Base-by-base conservation (phyloP, 139 green algal genomes). In the Axilococcus clingmanii region DNA sequence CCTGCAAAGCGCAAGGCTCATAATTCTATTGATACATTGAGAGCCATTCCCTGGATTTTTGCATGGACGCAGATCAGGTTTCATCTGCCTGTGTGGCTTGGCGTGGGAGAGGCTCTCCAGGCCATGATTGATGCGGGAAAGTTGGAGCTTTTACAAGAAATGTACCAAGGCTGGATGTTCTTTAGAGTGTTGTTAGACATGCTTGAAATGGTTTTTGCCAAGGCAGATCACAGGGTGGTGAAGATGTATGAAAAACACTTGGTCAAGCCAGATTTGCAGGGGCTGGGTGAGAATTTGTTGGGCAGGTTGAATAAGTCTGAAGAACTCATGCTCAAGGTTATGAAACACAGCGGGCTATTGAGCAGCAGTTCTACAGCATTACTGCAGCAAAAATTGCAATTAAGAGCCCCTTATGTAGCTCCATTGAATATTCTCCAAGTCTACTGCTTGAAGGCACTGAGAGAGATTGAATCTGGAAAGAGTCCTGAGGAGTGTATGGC, bases 31-130 rank as follows among this genome's bases (percentile, higher is more conserved):
- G 80, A 90, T 11, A 79, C 75, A 9, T 76, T 98, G 52, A 81
- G 92, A 16, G 89, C 92, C 59, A 99, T 99, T 65, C 92, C 92
- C 40, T 99, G 92, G 92, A 93, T 97, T 66, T 98, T 99, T 71
- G 88, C 92, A 19, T 99, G 91, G 91, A 97, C 91, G 4, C 87
- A 96, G 65, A 94, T 81, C 32, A 79, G 93, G 20, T 85, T 97
- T 52, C 80, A 94, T 58, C 80, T 99, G 69, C 92, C 93, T 28
- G 88, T 87, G 20, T 99, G 93, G 93, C 83, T 99, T 45, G 93
- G 93, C 46, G 68, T 99, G 4, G 88, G 86, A 17, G 79, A 86
- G 25, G 88, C 84, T n/a, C 69, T 99, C 19, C 35, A 76, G n/a
- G 36, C 60, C 14, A 72, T 72, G 14, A 61, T 77, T 41, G 55